phyloP scores from a whole-genome alignment of 139 green algal genomes.

The Astrephomene gubernaculifera region DNA sequence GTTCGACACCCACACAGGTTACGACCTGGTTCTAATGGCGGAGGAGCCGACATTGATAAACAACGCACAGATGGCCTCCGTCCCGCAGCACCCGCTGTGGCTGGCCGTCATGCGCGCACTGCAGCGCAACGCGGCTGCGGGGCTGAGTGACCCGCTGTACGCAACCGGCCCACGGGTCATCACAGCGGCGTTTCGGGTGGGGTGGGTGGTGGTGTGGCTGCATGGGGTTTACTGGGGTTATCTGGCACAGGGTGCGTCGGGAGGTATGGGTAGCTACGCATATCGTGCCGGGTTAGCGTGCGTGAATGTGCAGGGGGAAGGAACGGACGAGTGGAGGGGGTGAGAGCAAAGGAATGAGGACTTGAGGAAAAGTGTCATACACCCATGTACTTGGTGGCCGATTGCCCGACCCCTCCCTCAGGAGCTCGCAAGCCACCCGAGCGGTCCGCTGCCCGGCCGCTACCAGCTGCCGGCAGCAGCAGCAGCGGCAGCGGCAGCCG shows the following conservation, averaged over 20 bases:
- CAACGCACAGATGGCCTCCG: conserved; percentile 66
- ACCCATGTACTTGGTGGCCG: too few species aligned
- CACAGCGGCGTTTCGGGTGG: conserved; percentile 26
- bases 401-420: too few species aligned
- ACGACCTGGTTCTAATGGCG: conserved; percentile 50
- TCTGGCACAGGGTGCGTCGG: background rate
- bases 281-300: too few species aligned
- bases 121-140: background rate
- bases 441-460: background rate
- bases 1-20: background rate
- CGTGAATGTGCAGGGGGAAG: too few species aligned
- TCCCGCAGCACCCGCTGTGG: conserved; percentile 59
- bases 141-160: conserved; percentile 28
- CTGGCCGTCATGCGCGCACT: background rate
- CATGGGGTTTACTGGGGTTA: background rate
- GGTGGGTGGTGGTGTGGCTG: background rate
- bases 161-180: conserved; percentile 36
- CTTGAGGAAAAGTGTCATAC: too few species aligned
- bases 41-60: conserved; percentile 53
- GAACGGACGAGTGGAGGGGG: too few species aligned
- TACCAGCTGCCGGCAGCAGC: background rate
- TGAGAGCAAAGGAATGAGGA: too few species aligned
- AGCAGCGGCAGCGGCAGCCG: background rate
- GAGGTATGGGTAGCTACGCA: too few species aligned
- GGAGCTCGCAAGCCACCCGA: background rate